Conservation (phyloP, 2,329 filamentous ascomycete species). For the Arthroderma uncinatum region DNA sequence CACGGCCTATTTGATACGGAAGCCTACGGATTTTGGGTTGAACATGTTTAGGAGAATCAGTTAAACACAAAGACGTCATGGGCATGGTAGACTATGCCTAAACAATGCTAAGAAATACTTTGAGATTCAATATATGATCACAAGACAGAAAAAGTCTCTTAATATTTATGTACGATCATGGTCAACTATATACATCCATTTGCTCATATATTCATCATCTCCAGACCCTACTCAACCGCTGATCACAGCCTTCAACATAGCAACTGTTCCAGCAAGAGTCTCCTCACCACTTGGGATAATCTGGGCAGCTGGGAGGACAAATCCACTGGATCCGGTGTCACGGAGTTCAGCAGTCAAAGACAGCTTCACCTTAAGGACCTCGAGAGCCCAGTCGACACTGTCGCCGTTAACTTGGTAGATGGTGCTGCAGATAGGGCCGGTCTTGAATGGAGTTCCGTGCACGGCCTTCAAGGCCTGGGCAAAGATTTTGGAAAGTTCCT, state of each 20-base stretch:
- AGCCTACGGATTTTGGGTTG: not conserved
- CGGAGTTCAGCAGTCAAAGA: constrained; percentile 42
- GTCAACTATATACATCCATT: not conserved
- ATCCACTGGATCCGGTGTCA: constrained; percentile 40
- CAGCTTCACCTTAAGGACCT: constrained; percentile 35
- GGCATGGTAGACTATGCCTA: no score
- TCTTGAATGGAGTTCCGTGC: constrained; percentile 35
- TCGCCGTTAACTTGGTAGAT: constrained; percentile 44
- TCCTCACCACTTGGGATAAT: constrained; percentile 40
- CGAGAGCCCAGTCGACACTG: constrained; percentile 37
- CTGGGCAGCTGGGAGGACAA: constrained; percentile 40
- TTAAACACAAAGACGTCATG: not conserved
- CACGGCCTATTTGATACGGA: not conserved
- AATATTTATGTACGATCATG: not conserved
- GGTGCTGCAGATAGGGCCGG: constrained; percentile 46
- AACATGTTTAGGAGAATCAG: not conserved
- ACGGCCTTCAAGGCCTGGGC: constrained; percentile 46
- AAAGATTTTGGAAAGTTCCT: constrained; percentile 39
- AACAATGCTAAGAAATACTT: no score
- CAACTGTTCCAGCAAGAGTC: constrained; percentile 34
- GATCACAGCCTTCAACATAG: constrained; percentile 9
- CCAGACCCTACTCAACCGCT: not conserved
- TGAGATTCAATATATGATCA: no score
- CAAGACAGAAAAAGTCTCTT: not conserved
- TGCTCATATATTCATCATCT: not conserved